Evolutionary conservation across 2,329 filamentous ascomycete species (phyloP), one percentile per base, ranked within the genome.

Genomic region (Clonostachys solani): DNA sequence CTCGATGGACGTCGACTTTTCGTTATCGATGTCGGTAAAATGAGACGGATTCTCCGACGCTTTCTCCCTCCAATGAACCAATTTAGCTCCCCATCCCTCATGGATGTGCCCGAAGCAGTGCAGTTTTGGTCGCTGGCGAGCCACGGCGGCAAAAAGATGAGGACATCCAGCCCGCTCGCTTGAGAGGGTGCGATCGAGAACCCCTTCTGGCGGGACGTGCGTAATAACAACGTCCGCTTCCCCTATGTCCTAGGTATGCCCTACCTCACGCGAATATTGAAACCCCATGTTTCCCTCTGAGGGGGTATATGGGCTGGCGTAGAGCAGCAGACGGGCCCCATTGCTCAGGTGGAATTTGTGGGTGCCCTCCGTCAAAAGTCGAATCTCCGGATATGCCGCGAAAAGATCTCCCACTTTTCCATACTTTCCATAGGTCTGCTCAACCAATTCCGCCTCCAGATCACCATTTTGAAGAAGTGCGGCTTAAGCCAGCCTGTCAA

Each of bases 21-120:
- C 65, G 43, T 80, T 69, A 44, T 80, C 70, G 17, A 79, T 74
- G 42, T 71, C 69, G 0, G 64, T 71, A 18, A 77, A 68, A 54
- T 78, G 69, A 0, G 69, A 71, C 5, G 70, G 68, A 29, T 29
- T 0, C 33, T 45, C 1, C 62, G 53, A 1, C 49, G 53, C 3
- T 57, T 50, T 18, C 10, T 40, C 33, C 36, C 68, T 57, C 80
- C 78, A 83, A 3, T 64, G 62, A 1, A 79, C 67, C 2, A 75
- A 18, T 47, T 70, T 75, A 0, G 71, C 63, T 7, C 61, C 67
- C 66, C 64, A 68, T 5, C 55, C 51, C 2, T 52, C 36, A 34
- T 67, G 61, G 0, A 63, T 56, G 42, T 68, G 64, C 3, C 66
- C 66, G 42, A 67, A 69, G 48, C 65, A 69, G 50, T 69, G 64